These are phyloP conservation scores for Claviceps fusiformis DNA, from an alignment of 2,329 filamentous ascomycete species.

Conservation along the genomic window DNA sequence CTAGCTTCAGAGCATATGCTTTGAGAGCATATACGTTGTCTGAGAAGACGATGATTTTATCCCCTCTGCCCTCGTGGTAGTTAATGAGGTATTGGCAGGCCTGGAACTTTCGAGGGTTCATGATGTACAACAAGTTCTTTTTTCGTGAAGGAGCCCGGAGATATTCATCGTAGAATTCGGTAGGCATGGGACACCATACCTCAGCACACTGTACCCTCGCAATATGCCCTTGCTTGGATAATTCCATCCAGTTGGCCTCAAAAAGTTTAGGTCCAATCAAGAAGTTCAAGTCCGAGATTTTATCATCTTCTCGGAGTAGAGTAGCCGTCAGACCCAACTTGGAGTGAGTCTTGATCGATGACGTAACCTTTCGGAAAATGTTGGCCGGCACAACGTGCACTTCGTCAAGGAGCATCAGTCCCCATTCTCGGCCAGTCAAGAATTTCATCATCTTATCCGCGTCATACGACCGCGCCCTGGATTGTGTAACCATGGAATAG, in stretches of 20 bases:
- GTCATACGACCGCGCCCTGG: constrained; percentile 75
- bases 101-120: constrained; percentile 97
- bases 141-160: constrained; percentile 48
- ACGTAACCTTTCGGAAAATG: constrained; percentile 90
- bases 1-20: constrained; percentile 69
- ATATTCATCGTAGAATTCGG: constrained; percentile 95
- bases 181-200: constrained; percentile 98
- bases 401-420: constrained; percentile 91
- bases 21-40: constrained; percentile 92
- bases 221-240: constrained; percentile 93
- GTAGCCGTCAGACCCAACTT: constrained; percentile 93
- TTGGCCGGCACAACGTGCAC: constrained; percentile 96
- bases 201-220: constrained; percentile 95
- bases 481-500: constrained; percentile 97
- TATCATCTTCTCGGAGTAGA: constrained; percentile 89
- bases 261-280: constrained; percentile 94
- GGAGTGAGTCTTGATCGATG: constrained; percentile 83
- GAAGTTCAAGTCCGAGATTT: constrained; percentile 95
- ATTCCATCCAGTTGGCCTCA: constrained; percentile 98
- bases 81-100: constrained; percentile 97
- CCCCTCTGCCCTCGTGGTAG: constrained; percentile 85
- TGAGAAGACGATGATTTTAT: constrained; percentile 97
- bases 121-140: constrained; percentile 60
- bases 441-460: constrained; percentile 98
- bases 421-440: constrained; percentile 81